Evolutionary conservation across 208 protist species (phyloP).

Genomic region (Acanthamoeba polyphaga): DNA sequence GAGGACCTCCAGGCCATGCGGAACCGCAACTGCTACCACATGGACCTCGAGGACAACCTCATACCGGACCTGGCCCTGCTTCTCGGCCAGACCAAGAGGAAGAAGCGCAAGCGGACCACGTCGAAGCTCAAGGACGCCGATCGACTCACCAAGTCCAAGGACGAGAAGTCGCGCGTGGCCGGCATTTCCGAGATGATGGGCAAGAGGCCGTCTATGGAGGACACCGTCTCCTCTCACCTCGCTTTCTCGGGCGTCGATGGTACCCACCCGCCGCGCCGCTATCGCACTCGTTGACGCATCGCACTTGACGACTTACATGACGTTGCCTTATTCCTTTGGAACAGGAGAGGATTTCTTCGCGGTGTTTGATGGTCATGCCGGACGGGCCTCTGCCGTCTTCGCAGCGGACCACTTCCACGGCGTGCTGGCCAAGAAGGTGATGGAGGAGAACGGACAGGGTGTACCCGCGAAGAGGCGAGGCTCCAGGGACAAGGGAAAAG

Average conservation of each 20-base stretch:
- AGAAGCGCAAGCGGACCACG: conserved; percentile 47
- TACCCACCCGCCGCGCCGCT: background rate
- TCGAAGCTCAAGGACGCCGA: conserved; percentile 10
- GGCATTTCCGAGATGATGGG: conserved; percentile 76
- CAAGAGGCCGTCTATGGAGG: conserved; percentile 74
- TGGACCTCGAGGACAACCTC: conserved; percentile 74
- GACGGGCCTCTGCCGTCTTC: conserved; percentile 62
- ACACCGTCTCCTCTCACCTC: conserved; percentile 67
- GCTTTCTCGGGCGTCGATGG: conserved; percentile 50
- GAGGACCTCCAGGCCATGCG: conserved; percentile 1
- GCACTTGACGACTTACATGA: background rate
- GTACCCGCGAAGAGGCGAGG: background rate
- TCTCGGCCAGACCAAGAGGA: conserved; percentile 15
- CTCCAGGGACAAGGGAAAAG: conserved; percentile 44
- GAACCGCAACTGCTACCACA: conserved; percentile 66
- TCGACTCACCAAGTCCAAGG: background rate
- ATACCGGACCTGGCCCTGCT: conserved; percentile 19
- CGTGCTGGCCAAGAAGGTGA: conserved; percentile 65
- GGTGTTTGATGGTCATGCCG: conserved; percentile 74
- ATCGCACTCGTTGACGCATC: too few species aligned
- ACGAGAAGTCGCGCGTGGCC: conserved; percentile 39
- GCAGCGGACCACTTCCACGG: conserved; percentile 66
- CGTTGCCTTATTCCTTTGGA: background rate
- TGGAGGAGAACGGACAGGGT: background rate
- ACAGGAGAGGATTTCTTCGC: conserved; percentile 70